Evolutionary conservation across 2,329 filamentous ascomycete genomes (phyloP).

Genomic region (Aspergillus flavus): DNA sequence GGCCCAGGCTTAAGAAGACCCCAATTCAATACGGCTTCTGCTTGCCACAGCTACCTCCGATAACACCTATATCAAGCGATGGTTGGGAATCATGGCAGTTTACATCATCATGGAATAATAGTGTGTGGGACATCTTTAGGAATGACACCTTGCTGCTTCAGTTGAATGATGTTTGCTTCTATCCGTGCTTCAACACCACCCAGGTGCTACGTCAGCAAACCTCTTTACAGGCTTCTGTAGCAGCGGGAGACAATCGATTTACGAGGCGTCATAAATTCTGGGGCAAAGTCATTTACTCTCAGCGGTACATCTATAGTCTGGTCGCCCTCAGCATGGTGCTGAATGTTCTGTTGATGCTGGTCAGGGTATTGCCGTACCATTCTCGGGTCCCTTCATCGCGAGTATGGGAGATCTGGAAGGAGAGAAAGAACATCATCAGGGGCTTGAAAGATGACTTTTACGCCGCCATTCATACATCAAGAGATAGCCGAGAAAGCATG

Average conservation of each 20-base stretch:
- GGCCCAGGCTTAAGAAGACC: slow-evolving; percentile 17
- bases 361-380: slow-evolving; percentile 26
- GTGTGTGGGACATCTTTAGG: slow-evolving; percentile 31
- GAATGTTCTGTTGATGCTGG: slow-evolving; percentile 27
- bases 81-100: slow-evolving; percentile 30
- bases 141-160: slow-evolving; percentile 23
- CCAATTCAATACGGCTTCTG: slow-evolving; percentile 36
- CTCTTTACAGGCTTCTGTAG: slow-evolving; percentile 21
- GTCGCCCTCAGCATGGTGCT: slow-evolving; percentile 28
- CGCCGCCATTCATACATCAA: background rate
- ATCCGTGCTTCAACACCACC: slow-evolving; percentile 36
- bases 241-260: slow-evolving; percentile 8
- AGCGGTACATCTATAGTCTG: slow-evolving; percentile 33
- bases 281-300: slow-evolving; percentile 23
- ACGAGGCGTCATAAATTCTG: slow-evolving; percentile 18
- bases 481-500: background rate
- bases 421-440: slow-evolving; percentile 22
- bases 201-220: slow-evolving; percentile 29
- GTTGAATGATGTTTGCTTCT: slow-evolving; percentile 32
- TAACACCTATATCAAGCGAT: slow-evolving; percentile 23
- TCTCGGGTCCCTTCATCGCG: slow-evolving; percentile 30
- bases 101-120: slow-evolving; percentile 33
- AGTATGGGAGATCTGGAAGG: slow-evolving; percentile 27
- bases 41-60: slow-evolving; percentile 29
- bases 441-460: slow-evolving; percentile 22